Evolutionary conservation across 1,139 yeast species (phyloP), one percentile per base, ranked within the genome.

Genomic region (Hansenula sp.): DNA sequence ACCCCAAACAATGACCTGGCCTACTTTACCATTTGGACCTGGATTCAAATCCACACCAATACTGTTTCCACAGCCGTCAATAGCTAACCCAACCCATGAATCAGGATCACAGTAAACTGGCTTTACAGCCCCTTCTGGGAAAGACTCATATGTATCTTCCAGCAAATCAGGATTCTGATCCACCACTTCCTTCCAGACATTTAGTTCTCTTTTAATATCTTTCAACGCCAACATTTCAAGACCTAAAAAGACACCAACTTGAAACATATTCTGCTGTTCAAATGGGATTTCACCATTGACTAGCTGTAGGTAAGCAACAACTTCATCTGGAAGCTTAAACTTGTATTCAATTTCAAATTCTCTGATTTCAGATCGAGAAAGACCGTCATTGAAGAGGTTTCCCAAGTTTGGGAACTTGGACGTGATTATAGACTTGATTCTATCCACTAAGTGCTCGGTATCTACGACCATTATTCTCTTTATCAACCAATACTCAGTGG

Each of bases 1-100:
- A 16, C 86, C 86, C 56, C 74, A 79, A 33, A 78, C 59, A 43
- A 79, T 79, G 16, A 79, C 63, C 59, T 79, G 86, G 20, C 86
- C 85, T 73, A 78, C 70, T 46, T 60, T 60, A 34, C 86, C 86
- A 27, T 61, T 64, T 21, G 80, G 75, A 4, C 82, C 83, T 0
- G 86, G 85, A 3, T 78, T 72, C 40, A 79, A 64, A 60, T 79
- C 86, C 35, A 79, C 54, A 3, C 82, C 86, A 44, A 79, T 64
- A 58, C 77, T 77, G 54, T 79, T 79, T 32, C 86, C 86, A 42
- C 65, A 70, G 40, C 66, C 69, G 57, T 79, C 86, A 50, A 71
- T 75, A 24, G 74, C 69, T 41, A 79, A 58, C 10, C 83, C 82
- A 38, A 79, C 65, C 86, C 85, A 79, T 20, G 39, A 27, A 8